phyloP scores from a whole-genome alignment of 225 moss, liverwort and hornwort genomes.

The Sphagnum tenellum region DNA sequence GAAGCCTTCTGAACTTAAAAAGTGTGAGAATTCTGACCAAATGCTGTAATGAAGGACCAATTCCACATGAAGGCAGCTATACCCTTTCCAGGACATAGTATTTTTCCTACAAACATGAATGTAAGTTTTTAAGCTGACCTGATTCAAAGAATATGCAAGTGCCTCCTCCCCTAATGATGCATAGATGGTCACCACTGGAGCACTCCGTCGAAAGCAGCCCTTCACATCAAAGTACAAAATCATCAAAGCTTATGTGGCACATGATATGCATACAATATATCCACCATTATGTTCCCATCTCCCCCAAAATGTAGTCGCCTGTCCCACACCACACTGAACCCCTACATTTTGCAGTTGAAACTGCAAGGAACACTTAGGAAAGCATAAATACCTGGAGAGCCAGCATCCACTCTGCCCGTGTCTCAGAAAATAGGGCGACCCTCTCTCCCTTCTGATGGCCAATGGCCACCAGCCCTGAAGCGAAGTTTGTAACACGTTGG shows the following conservation, averaged over 20 bases:
- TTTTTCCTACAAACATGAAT: neutral
- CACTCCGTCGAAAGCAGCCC: slow-evolving; percentile 70
- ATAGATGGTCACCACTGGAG: slow-evolving; percentile 80
- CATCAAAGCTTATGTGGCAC: too few relatives aligned
- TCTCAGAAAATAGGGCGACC: slow-evolving; percentile 93
- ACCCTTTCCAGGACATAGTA: neutral
- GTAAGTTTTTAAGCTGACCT: slow-evolving; percentile 22
- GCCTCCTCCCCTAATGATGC: slow-evolving; percentile 87
- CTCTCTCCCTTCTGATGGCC: slow-evolving; percentile 60
- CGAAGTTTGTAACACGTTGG: slow-evolving; percentile 45
- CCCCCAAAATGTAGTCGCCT: too few relatives aligned
- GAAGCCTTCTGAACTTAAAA: neutral
- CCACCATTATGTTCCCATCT: too few relatives aligned
- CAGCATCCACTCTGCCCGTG: slow-evolving; percentile 82
- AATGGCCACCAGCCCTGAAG: slow-evolving; percentile 68
- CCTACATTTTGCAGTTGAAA: neutral
- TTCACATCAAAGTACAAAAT: slow-evolving; percentile 11
- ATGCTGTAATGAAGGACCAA: neutral
- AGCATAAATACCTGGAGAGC: slow-evolving; percentile 59
- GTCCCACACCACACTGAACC: neutral
- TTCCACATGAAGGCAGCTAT: neutral
- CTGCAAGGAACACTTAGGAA: neutral
- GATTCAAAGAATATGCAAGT: slow-evolving; percentile 64
- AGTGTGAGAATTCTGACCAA: too few relatives aligned
- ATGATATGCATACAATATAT: too few relatives aligned